phyloP scores from a whole-genome alignment of 352 stramenopile species.

The Phytophthora cryptogea region DNA sequence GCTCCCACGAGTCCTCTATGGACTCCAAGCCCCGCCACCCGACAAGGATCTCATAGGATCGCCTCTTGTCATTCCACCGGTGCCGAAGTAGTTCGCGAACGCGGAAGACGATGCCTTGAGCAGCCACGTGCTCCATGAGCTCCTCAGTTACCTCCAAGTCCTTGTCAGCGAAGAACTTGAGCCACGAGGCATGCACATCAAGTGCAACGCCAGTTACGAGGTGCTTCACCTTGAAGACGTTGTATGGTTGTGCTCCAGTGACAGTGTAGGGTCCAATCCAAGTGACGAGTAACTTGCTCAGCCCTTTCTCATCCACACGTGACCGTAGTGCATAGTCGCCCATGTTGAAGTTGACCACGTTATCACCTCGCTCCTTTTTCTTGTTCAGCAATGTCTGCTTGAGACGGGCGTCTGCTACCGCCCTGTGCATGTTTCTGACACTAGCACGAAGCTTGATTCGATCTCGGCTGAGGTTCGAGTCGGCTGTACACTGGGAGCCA shows the following conservation, averaged over 20 bases:
- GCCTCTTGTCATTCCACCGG: constrained; percentile 15
- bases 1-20: constrained; percentile 28
- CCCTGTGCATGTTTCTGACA: constrained; percentile 18
- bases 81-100: constrained; percentile 8
- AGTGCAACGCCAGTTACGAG: constrained; percentile 19
- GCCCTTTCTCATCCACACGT: constrained; percentile 15
- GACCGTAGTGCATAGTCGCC: constrained; percentile 24
- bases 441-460: too few relatives aligned
- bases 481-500: constrained; percentile 3
- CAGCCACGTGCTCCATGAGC: constrained; percentile 18
- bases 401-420: constrained; percentile 6
- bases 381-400: constrained; percentile 28
- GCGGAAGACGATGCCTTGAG: constrained; percentile 13
- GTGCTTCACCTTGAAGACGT: constrained; percentile 17
- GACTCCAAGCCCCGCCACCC: constrained; percentile 17
- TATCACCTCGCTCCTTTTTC: constrained; percentile 9
- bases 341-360: constrained; percentile 25
- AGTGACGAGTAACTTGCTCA: constrained; percentile 23
- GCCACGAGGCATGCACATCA: constrained; percentile 22
- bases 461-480: constrained; percentile 7
- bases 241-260: constrained; percentile 7
- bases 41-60: constrained; percentile 18
- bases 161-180: constrained; percentile 26
- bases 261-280: constrained; percentile 28
- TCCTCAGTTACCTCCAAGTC: constrained; percentile 16